Base-by-base conservation (phyloP, 176 grass and related monocot species). In the Chrysopogon serrulatus region DNA sequence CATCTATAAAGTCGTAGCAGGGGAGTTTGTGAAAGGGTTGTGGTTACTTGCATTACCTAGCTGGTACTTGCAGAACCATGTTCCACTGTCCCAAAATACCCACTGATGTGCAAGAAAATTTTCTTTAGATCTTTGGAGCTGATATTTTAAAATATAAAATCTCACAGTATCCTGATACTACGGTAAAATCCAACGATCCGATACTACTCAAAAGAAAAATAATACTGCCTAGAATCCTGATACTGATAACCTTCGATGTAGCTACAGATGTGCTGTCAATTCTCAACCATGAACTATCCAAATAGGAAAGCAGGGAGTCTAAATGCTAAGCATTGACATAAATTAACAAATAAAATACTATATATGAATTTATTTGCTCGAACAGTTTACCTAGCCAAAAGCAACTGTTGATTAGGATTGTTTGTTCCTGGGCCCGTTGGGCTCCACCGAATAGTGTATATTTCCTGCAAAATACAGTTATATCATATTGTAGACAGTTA, bases 361-460 rank as follows among this genome's bases (percentile, higher is more conserved):
- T 48, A 8, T 10, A 39, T 0, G 28, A 23, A 10, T 61, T 39
- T 33, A 32, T 39, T 59, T 71, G 41, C 21, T 42, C 32, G 78
- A 83, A 63, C 35, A 76, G 74, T 48, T 63, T 94, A 90, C 95
- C 95, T 98, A 47, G 96, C 96, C 85, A 98, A 86, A 83, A 98
- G 78, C 78, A 98, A 88, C 75, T 98, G 95, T 34, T 92, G 90
- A 82, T 93, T 93, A 37, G 95, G 92, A 79, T 93, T 95, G 39
- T 69, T 93, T 51, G 96, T 93, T 66, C 96, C 96, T 71, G 64
- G 62, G 10, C 96, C 96, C 51, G 96, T 95, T 35, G 96, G 96
- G 79, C 92, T 95, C 96, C 96, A 98, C 90, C 91, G 91, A 90
- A 98, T 98, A 51, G 96, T 98, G 57, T 98, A 98, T 85, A 98